These are phyloP conservation scores for Pseudopithomyces chartarum DNA, from an alignment of 2,329 filamentous ascomycete species.

Conservation along the genomic window DNA sequence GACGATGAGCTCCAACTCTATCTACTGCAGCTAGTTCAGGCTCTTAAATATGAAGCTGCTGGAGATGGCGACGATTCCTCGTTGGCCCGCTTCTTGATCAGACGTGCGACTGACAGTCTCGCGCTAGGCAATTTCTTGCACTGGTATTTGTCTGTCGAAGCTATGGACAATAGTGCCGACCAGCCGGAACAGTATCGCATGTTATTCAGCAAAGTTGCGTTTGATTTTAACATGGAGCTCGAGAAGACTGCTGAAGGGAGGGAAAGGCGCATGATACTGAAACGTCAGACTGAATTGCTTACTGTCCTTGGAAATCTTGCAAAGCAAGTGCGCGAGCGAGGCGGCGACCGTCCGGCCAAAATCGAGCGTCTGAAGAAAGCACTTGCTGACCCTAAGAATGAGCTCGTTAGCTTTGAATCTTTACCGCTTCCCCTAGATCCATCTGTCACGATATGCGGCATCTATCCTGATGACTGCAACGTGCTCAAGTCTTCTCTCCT, in stretches of 20 bases:
- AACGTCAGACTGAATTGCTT: slow-evolving; percentile 88
- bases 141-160: slow-evolving; percentile 99
- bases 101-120: slow-evolving; percentile 84
- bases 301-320: slow-evolving; percentile 87
- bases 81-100: slow-evolving; percentile 85
- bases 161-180: slow-evolving; percentile 78
- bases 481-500: slow-evolving; percentile 96
- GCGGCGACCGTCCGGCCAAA: slow-evolving; percentile 78
- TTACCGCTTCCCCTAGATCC: slow-evolving; percentile 89
- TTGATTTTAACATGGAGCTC: slow-evolving; percentile 91
- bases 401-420: slow-evolving; percentile 80
- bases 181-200: slow-evolving; percentile 77
- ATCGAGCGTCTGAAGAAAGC: slow-evolving; percentile 83
- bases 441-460: slow-evolving; percentile 75
- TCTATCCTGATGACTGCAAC: slow-evolving; percentile 80
- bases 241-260: slow-evolving; percentile 72
- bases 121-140: slow-evolving; percentile 93
- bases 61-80: slow-evolving; percentile 78
- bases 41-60: slow-evolving; percentile 71
- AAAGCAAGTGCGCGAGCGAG: slow-evolving; percentile 81
- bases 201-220: slow-evolving; percentile 91
- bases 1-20: slow-evolving; percentile 92
- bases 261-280: slow-evolving; percentile 74
- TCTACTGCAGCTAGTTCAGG: slow-evolving; percentile 91
- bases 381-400: slow-evolving; percentile 87